Evolutionary conservation across 176 grass and related monocot species (phyloP), one percentile per base, ranked within the genome.

Genomic region (Hsuehochloa calcarea): DNA sequence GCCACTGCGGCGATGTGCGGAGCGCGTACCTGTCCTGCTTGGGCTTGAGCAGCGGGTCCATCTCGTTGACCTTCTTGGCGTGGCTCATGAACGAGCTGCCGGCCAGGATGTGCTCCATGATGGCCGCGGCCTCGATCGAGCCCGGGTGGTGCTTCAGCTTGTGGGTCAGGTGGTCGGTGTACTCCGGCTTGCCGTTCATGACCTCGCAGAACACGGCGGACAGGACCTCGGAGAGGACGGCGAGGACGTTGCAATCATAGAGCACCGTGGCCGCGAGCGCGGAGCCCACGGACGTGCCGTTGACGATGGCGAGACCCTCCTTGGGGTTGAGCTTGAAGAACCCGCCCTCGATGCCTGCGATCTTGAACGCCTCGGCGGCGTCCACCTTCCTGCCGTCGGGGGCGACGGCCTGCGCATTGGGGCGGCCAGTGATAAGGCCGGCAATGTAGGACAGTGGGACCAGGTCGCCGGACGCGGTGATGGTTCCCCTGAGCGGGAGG

Each of bases 111-210:
- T 97, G 90, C 87, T 97, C 95, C 95, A 97, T 97, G 82, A 95
- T 91, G 41, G 95, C 95, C 10, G 95, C 95, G 6, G 95, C 90
- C 90, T 97, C 95, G 65, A 97, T 97, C 70, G 92, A 92, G 5
- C 95, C 95, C 16, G 95, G 95, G 82, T 97, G 95, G 85, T 97
- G 95, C 90, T 97, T 97, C 16, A 97, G 89, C 90, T 97, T 97
- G 90, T 97, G 95, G 75, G 92, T 97, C 6, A 97, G 78, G 70
- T 97, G 87, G 87, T 97, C 95, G 8, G 95, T 85, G 85, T 85
- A 97, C 87, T 97, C 95, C 3, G 95, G 92, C 66, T 97, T 97
- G 52, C 95, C 92, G 66, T 93, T 94, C 95, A 97, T 97, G 5
- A 94, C 95, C 90, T 97, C 95, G 69, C 90, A 92, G 87, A 97